phyloP scores from a whole-genome alignment of 257 asterid genomes.

The Solanum neorickii region DNA sequence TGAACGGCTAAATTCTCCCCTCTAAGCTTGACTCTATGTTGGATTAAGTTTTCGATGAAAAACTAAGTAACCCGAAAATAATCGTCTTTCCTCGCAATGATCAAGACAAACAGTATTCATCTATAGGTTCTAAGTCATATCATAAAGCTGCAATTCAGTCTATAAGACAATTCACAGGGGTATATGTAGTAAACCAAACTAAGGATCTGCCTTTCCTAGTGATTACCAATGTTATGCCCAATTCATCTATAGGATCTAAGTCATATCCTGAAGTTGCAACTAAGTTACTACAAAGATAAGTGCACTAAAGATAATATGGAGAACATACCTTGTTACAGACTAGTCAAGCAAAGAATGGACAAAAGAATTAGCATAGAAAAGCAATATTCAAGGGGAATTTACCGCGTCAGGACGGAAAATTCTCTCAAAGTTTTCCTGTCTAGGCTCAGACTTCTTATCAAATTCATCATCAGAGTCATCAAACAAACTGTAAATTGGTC shows the following conservation, averaged over 20 bases:
- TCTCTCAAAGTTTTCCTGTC: slow-evolving; percentile 23
- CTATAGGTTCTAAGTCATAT: background rate
- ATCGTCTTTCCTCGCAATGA: background rate
- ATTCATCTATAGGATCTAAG: background rate
- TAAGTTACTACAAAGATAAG: background rate
- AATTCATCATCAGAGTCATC: slow-evolving; percentile 87
- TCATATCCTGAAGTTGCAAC: background rate
- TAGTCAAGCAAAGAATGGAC: background rate
- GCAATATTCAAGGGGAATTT: background rate
- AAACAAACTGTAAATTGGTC: slow-evolving; percentile 56
- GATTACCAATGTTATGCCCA: background rate
- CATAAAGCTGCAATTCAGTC: background rate
- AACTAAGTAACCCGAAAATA: background rate
- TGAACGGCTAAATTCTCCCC: background rate
- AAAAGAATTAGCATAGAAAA: background rate
- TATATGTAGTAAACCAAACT: background rate
- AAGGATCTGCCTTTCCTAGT: background rate
- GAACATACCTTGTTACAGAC: background rate
- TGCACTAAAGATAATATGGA: background rate
- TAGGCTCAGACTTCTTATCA: slow-evolving; percentile 10
- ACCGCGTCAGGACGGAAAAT: slow-evolving; percentile 29
- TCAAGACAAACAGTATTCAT: background rate
- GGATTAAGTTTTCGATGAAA: background rate
- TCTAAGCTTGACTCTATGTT: background rate
- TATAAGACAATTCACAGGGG: background rate